Evolutionary conservation across 306 rosid genomes (phyloP).

Genomic region (Acacia confusa): DNA sequence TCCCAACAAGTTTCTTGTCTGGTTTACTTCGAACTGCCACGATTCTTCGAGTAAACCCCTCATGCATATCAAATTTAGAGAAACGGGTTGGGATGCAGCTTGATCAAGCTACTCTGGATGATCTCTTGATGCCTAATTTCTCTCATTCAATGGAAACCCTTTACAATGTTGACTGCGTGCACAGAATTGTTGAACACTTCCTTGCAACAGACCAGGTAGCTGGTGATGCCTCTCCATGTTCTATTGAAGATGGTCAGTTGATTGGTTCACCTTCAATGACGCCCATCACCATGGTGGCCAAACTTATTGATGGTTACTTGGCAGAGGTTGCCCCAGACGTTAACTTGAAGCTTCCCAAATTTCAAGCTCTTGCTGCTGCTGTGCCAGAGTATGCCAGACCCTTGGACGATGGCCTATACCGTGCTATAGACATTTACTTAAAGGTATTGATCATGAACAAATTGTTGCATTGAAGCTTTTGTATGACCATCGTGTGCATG

Average conservation of each 20-base stretch:
- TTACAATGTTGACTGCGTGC: conserved; percentile 92
- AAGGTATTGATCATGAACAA: conserved; percentile 57
- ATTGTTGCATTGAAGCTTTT: background rate
- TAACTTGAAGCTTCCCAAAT: conserved; percentile 84
- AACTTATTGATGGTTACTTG: conserved; percentile 92
- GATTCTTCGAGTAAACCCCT: conserved; percentile 72
- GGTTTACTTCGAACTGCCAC: conserved; percentile 91
- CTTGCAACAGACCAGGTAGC: conserved; percentile 75
- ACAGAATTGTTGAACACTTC: conserved; percentile 86
- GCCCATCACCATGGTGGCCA: conserved; percentile 92
- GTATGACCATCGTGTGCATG: background rate
- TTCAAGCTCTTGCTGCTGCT: conserved; percentile 91
- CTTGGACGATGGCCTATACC: conserved; percentile 95
- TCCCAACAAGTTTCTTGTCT: conserved; percentile 70
- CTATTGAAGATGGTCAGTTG: conserved; percentile 74
- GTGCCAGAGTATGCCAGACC: conserved; percentile 97
- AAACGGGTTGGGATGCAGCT: conserved; percentile 88
- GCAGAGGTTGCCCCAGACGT: conserved; percentile 99
- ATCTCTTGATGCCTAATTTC: conserved; percentile 93
- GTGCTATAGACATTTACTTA: conserved; percentile 88
- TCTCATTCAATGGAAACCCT: conserved; percentile 96
- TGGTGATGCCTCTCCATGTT: conserved; percentile 81
- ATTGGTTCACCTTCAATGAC: conserved; percentile 93
- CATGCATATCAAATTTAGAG: conserved; percentile 80
- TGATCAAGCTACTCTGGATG: conserved; percentile 93